Conservation (phyloP, 148 eudicot genomes). For the Vaccinium myrtillus region DNA sequence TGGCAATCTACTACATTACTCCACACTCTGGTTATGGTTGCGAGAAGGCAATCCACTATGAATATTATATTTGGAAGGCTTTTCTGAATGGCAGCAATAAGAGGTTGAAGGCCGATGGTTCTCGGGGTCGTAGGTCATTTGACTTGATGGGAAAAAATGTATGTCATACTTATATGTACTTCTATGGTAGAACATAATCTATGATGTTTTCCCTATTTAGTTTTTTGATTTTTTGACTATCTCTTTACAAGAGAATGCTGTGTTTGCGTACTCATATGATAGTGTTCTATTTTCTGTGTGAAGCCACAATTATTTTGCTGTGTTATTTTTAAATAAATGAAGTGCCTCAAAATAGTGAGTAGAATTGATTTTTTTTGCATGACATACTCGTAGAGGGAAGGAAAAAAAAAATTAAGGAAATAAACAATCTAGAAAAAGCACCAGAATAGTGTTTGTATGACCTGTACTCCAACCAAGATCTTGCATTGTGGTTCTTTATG, state of each 20-base stretch:
- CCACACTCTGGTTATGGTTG: conserved; percentile 37
- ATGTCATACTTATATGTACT: conserved; percentile 5
- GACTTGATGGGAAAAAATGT: conserved; percentile 15
- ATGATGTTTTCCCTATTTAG: too few relatives aligned
- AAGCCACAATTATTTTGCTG: too few relatives aligned
- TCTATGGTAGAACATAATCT: not conserved
- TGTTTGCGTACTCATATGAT: too few relatives aligned
- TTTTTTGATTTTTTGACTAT: not conserved
- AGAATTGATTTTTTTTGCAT: too few relatives aligned
- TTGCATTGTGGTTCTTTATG: too few relatives aligned
- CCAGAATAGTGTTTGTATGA: too few relatives aligned
- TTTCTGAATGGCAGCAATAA: conserved; percentile 38
- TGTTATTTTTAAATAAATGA: too few relatives aligned
- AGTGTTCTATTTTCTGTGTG: too few relatives aligned
- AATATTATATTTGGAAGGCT: conserved; percentile 37
- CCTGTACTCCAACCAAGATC: too few relatives aligned
- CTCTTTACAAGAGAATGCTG: not conserved
- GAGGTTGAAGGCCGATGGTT: conserved; percentile 50
- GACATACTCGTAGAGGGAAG: too few relatives aligned
- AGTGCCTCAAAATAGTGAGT: not conserved
- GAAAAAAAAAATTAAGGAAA: too few relatives aligned
- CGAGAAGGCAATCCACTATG: conserved; percentile 52
- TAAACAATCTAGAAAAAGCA: too few relatives aligned
- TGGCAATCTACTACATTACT: conserved; percentile 45
- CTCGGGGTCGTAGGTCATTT: conserved; percentile 41